Evolutionary conservation across 805 yeast genomes (phyloP).

Genomic region (Candida argentea): DNA sequence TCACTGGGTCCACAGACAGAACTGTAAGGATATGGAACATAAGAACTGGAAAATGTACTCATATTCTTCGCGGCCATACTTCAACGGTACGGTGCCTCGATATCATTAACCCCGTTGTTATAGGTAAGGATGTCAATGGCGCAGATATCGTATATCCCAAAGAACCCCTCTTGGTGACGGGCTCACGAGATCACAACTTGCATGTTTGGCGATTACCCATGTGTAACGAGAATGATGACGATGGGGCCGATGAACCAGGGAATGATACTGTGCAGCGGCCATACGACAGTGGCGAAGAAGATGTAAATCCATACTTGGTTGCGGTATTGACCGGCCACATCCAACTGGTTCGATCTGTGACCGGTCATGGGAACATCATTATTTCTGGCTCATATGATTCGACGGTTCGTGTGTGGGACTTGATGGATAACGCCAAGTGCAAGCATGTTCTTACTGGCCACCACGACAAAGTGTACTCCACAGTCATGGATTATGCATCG

Average conservation of each 20-base stretch:
- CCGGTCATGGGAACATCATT: conserved; percentile 75
- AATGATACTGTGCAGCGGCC: conserved; percentile 5
- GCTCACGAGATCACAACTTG: conserved; percentile 35
- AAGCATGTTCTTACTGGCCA: conserved; percentile 73
- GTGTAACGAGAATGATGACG: conserved; percentile 25
- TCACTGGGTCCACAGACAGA: conserved; percentile 91
- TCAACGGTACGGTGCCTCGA: conserved; percentile 91
- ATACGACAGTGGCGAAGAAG: conserved; percentile 24
- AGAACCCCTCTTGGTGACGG: conserved; percentile 52
- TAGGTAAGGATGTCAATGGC: conserved; percentile 54
- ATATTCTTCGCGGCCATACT: conserved; percentile 83
- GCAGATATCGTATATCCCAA: conserved; percentile 47
- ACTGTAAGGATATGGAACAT: conserved; percentile 93
- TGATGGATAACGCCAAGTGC: conserved; percentile 58
- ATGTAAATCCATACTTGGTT: conserved; percentile 53
- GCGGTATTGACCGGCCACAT: conserved; percentile 54
- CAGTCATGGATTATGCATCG: conserved; percentile 66
- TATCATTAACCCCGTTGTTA: conserved; percentile 56
- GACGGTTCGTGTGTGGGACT: conserved; percentile 87
- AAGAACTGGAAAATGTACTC: conserved; percentile 76
- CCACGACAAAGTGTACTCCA: conserved; percentile 79
- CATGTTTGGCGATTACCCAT: conserved; percentile 50
- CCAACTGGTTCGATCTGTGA: conserved; percentile 74
- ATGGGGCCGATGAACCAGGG: conserved; percentile 25
- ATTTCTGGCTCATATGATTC: conserved; percentile 89